Conservation (phyloP, 108 stramenopile species). For the Chaetoceros tenuissimus region DNA sequence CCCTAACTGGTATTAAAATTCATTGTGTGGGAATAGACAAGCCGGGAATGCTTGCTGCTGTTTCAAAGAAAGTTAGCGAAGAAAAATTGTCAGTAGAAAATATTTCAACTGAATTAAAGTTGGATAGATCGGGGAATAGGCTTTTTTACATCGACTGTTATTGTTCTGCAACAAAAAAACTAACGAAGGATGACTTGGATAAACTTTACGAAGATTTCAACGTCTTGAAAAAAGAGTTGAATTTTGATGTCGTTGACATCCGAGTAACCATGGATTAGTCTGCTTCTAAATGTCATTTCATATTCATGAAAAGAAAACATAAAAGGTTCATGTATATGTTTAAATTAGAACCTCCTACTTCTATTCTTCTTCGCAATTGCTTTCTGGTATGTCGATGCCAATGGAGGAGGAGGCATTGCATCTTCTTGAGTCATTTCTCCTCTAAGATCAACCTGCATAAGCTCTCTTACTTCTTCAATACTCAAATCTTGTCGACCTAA, state of each 20-base stretch:
- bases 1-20: conserved; percentile 56
- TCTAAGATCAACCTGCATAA: conserved; percentile 64
- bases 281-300: no score
- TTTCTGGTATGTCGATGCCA: conserved; percentile 52
- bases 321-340: no score
- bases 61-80: conserved; percentile 48
- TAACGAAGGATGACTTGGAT: conserved; percentile 43
- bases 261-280: conserved; percentile 48
- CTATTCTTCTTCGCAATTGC: conserved; percentile 23
- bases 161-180: conserved; percentile 34
- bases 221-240: conserved; percentile 43
- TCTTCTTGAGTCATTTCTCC: conserved; percentile 70
- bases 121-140: conserved; percentile 23
- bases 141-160: conserved; percentile 67
- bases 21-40: conserved; percentile 75
- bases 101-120: conserved; percentile 55
- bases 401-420: conserved; percentile 52
- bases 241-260: conserved; percentile 57
- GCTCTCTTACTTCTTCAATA: conserved; percentile 37
- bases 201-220: conserved; percentile 35
- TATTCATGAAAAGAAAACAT: no score
- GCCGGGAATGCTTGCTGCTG: conserved; percentile 73
- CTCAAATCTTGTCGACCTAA: conserved; percentile 68
- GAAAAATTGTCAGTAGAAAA: conserved; percentile 71
- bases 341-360: no score